Percentiles rank a stretch among this genome's conserved stretches.
phyloP scores from a whole-genome alignment of 805 yeast genomes.

The Schizosaccharomyces cryophilus region DNA sequence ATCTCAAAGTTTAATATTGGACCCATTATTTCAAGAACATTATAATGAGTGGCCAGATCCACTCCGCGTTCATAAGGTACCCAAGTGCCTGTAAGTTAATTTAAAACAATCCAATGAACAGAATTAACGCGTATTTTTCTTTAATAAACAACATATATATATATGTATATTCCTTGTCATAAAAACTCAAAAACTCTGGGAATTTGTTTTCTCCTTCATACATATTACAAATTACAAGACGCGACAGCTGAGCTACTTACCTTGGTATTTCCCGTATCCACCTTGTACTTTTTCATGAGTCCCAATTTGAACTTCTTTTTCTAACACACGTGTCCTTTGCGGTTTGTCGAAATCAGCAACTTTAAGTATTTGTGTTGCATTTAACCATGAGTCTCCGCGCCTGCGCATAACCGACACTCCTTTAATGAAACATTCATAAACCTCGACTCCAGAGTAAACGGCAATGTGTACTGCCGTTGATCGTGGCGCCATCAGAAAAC shows the following conservation, averaged over 20 bases:
- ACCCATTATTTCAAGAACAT: constrained; percentile 33
- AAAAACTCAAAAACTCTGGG: background rate
- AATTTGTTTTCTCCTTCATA: background rate
- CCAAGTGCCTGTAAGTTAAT: constrained; percentile 53
- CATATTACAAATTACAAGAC: background rate
- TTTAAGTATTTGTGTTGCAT: constrained; percentile 84
- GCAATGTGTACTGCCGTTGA: constrained; percentile 16
- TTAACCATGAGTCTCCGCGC: constrained; percentile 80
- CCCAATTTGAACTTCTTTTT: constrained; percentile 77
- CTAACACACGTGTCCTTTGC: constrained; percentile 72
- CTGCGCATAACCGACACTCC: constrained; percentile 75
- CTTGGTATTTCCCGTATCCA: constrained; percentile 91
- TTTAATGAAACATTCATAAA: constrained; percentile 29
- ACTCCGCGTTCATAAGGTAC: constrained; percentile 61
- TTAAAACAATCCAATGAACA: constrained; percentile 1
- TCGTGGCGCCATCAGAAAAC: background rate
- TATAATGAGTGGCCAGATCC: constrained; percentile 38
- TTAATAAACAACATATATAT: background rate
- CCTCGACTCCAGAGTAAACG: constrained; percentile 22
- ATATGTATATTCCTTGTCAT: background rate
- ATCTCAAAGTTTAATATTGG: constrained; percentile 19
- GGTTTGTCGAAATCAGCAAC: constrained; percentile 90
- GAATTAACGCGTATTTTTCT: background rate
- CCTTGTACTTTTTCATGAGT: constrained; percentile 86
- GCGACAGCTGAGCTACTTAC: constrained; percentile 16